Evolutionary conservation across 129 eudicot species (phyloP), one percentile per base, ranked within the genome.

Genomic region (Artemisia argyi): DNA sequence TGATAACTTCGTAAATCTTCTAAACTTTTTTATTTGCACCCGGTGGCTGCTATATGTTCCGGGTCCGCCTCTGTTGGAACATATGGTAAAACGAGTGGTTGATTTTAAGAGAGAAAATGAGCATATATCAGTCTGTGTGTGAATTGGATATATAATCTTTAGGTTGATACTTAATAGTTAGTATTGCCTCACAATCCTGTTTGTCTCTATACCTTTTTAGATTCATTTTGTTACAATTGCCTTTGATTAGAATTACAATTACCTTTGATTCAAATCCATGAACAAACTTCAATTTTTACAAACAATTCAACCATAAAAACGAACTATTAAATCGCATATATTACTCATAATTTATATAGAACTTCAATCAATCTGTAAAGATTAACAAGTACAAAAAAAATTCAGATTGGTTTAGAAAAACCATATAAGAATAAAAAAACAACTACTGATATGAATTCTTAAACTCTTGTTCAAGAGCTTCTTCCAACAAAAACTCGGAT

Each of bases 401-500:
- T 8, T 7, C 10, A 39, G 46, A 49, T 58, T 26, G 8, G 5
- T 26, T 12, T 13, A 8, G 20, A n/a, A 20, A 28, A 67, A 64
- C 56, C 56, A 51, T 3, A 6, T 1, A 22, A 47, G 26, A 12
- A 5, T 14, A 4, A 39, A 7, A 7, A 24, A 16, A 61, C 28
- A 35, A 47, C 54, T 19, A 67, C 72, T 39, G 50, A 67, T 30
- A 46, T 19, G 44, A 68, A 47, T 50, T 76, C 14, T 76, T 73
- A 57, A 79, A 65, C 35, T 82, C 81, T 20, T 74, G 77, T 47
- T 81, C 64, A 65, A 90, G 84, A 80, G 69, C 69, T 64, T 64
- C 24, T 39, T 64, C 24, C 16, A 64, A 64, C 69, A 64, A 10
- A 39, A 64, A 71, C 75, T 84, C 78, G 26, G 97, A 87, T 8